These are phyloP conservation scores for Blastocystis sp. DNA, from an alignment of 352 stramenopile species.

Conservation along the genomic window DNA sequence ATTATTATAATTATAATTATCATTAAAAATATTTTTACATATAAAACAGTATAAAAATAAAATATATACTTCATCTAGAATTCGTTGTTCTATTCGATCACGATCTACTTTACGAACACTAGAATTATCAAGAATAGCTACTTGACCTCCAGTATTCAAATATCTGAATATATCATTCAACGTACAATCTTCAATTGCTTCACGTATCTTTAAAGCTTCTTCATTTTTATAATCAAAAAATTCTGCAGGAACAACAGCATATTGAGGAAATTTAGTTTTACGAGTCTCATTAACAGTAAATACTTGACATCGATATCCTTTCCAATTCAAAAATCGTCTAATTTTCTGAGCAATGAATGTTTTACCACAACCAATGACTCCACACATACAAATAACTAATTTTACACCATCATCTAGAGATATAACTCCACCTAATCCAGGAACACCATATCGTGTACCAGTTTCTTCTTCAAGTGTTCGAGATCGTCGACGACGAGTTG, in stretches of 20 bases:
- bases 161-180: conserved; percentile 28
- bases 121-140: conserved; percentile 25
- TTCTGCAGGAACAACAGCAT: conserved; percentile 13
- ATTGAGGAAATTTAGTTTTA: conserved; percentile 14
- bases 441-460: conserved; percentile 28
- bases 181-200: conserved; percentile 7
- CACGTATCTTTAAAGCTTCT: conserved; percentile 5
- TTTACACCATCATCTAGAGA: conserved; percentile 34
- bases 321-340: conserved; percentile 31
- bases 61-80: conserved; percentile 5
- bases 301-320: conserved; percentile 23
- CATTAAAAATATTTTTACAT: too few relatives aligned
- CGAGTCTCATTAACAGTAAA: conserved; percentile 27
- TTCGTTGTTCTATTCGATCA: conserved; percentile 17
- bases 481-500: too few relatives aligned
- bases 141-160: conserved; percentile 15
- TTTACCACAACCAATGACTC: conserved; percentile 29
- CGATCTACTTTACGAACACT: conserved; percentile 5
- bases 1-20: too few relatives aligned
- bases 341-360: conserved; percentile 34
- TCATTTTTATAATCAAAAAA: conserved; percentile 21
- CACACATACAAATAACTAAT: conserved; percentile 34
- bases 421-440: conserved; percentile 33
- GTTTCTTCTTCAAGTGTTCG: too few relatives aligned
- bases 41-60: too few relatives aligned